Evolutionary conservation across 2,329 filamentous ascomycete genomes (phyloP).

Genomic region (Lachnellula willkommii): DNA sequence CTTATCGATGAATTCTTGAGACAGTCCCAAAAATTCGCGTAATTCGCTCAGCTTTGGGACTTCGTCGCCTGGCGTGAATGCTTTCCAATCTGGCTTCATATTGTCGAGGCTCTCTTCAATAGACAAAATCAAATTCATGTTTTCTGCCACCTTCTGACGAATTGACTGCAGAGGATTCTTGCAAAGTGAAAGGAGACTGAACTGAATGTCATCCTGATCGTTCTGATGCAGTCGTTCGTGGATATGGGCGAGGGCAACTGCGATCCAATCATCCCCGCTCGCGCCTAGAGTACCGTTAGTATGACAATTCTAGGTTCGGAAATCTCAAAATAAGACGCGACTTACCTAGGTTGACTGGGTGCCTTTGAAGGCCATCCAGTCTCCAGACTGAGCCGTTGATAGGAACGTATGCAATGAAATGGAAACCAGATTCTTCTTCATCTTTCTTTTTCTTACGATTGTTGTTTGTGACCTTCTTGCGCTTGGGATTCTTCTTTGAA

Average conservation of each 20-base stretch:
- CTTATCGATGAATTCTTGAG: slow-evolving; percentile 16
- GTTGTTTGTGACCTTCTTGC: slow-evolving; percentile 35
- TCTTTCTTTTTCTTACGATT: slow-evolving; percentile 38
- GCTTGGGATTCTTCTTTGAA: slow-evolving; percentile 25
- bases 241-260: slow-evolving; percentile 59
- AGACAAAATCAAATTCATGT: slow-evolving; percentile 36
- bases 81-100: slow-evolving; percentile 39
- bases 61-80: slow-evolving; percentile 25
- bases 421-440: slow-evolving; percentile 62
- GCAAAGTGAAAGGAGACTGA: slow-evolving; percentile 71
- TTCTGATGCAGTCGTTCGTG: slow-evolving; percentile 61
- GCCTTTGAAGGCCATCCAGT: slow-evolving; percentile 74
- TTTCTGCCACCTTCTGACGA: slow-evolving; percentile 36
- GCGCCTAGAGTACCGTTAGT: slow-evolving; percentile 19
- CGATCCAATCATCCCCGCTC: slow-evolving; percentile 56
- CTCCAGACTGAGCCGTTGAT: slow-evolving; percentile 74
- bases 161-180: slow-evolving; percentile 51
- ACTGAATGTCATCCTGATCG: slow-evolving; percentile 61
- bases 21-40: slow-evolving; percentile 12
- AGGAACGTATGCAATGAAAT: slow-evolving; percentile 87
- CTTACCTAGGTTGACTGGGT: slow-evolving; percentile 60
- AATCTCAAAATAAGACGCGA: not conserved
- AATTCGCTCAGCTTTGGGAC: slow-evolving; percentile 8
- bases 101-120: slow-evolving; percentile 38
- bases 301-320: slow-evolving; percentile 6